A percentile compares a stretch with the other conserved stretches of the same genome.
Conservation (phyloP, 108 stramenopile species). For the Hondaea fermentalgiana region DNA sequence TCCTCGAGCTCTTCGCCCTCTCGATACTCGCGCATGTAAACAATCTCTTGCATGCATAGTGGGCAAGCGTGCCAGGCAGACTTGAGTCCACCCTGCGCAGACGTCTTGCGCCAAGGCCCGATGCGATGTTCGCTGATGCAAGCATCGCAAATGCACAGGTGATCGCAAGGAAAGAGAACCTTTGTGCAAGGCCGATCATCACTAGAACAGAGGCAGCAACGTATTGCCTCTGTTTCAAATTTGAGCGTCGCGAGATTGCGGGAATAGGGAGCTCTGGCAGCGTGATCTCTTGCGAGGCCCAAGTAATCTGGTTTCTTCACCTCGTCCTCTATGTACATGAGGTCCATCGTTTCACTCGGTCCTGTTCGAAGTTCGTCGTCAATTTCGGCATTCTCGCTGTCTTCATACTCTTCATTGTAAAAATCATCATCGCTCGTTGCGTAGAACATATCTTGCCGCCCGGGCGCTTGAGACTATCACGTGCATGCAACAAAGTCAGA, state of each 20-base stretch:
- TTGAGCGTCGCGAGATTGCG: background rate
- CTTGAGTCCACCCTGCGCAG: background rate
- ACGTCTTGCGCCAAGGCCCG: background rate
- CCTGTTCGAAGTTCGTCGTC: too few relatives aligned
- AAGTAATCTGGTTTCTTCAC: background rate
- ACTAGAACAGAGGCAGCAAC: background rate
- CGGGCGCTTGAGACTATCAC: too few relatives aligned
- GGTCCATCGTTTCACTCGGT: too few relatives aligned
- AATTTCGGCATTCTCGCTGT: too few relatives aligned
- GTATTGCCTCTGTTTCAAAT: background rate
- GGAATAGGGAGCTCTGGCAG: background rate
- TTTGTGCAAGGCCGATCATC: background rate
- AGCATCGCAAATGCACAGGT: background rate
- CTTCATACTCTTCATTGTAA: too few relatives aligned
- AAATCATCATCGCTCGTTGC: too few relatives aligned
- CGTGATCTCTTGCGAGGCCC: background rate
- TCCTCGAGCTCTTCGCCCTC: background rate
- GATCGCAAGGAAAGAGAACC: constrained; percentile 10
- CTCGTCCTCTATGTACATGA: background rate
- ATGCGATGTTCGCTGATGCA: background rate
- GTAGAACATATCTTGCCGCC: too few relatives aligned
- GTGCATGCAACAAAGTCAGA: too few relatives aligned
- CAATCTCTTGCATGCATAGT: background rate
- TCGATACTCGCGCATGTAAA: background rate
- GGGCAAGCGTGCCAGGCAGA: constrained; percentile 5